These are phyloP conservation scores for Cytospora piceicola DNA, from an alignment of 2,329 filamentous ascomycete genomes.

Conservation along the genomic window DNA sequence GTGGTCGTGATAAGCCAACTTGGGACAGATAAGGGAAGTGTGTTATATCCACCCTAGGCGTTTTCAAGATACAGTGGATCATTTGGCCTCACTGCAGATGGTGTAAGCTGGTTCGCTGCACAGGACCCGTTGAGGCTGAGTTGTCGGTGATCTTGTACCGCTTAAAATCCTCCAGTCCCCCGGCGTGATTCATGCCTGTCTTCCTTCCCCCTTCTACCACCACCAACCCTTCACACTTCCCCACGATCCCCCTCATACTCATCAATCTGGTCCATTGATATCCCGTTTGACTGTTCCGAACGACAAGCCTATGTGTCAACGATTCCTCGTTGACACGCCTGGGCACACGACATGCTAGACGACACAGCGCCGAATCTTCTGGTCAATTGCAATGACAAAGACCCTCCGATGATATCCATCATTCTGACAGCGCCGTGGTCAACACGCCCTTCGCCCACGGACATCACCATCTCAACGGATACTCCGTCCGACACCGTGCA, in stretches of 20 bases:
- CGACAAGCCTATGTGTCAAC: background rate
- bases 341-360: background rate
- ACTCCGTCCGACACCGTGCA: too few species aligned
- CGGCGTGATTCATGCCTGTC: conserved; percentile 12
- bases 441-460: background rate
- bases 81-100: conserved; percentile 22
- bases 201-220: background rate
- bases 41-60: background rate
- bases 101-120: conserved; percentile 9
- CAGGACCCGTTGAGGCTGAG: conserved; percentile 1
- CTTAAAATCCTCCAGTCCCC: conserved; percentile 14
- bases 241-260: background rate
- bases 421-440: background rate
- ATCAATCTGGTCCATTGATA: background rate
- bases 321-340: background rate
- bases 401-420: background rate
- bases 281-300: background rate
- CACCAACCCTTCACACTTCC: background rate
- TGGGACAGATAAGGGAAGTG: background rate
- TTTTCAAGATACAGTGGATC: background rate
- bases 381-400: background rate
- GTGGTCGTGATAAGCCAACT: background rate
- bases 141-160: background rate
- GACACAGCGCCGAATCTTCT: background rate
- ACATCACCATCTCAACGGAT: too few species aligned